Evolutionary conservation across 306 rosid species (phyloP).

Genomic region (Glycine soja): DNA sequence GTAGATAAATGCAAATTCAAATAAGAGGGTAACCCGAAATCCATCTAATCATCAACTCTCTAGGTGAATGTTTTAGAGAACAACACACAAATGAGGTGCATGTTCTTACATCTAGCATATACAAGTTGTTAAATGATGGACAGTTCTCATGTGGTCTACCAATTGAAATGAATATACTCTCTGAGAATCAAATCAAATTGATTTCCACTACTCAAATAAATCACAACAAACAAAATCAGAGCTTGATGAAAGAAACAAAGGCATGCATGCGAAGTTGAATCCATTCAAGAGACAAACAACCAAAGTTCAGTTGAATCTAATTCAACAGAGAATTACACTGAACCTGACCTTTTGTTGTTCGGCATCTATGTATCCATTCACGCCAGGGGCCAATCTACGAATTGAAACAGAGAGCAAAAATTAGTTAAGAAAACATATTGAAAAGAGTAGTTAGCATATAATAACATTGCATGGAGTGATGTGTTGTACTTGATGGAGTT

Average conservation of each 20-base stretch:
- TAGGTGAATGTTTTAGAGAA: conserved; percentile 31
- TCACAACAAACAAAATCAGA: neutral
- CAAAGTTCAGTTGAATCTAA: no score
- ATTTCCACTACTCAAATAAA: conserved; percentile 1
- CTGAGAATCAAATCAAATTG: conserved; percentile 4
- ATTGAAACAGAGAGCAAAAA: conserved; percentile 35
- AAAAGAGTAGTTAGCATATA: neutral
- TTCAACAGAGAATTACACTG: neutral
- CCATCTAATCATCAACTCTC: conserved; percentile 33
- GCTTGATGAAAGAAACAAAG: neutral
- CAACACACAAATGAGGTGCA: neutral
- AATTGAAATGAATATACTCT: conserved; percentile 27
- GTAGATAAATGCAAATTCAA: neutral
- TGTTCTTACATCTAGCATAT: conserved; percentile 31
- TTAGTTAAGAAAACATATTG: neutral
- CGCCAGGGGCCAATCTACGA: conserved; percentile 56
- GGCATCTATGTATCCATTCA: conserved; percentile 52
- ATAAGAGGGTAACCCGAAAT: conserved; percentile 10
- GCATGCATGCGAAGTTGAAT: neutral
- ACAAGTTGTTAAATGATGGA: conserved; percentile 4
- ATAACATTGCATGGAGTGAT: neutral
- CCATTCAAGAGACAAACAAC: no score
- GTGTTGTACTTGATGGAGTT: conserved; percentile 47
- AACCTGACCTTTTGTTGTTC: conserved; percentile 54
- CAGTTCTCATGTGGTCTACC: conserved; percentile 15